phyloP scores from a whole-genome alignment of 306 rosid genomes.

The Vigna reflexopilosa region DNA sequence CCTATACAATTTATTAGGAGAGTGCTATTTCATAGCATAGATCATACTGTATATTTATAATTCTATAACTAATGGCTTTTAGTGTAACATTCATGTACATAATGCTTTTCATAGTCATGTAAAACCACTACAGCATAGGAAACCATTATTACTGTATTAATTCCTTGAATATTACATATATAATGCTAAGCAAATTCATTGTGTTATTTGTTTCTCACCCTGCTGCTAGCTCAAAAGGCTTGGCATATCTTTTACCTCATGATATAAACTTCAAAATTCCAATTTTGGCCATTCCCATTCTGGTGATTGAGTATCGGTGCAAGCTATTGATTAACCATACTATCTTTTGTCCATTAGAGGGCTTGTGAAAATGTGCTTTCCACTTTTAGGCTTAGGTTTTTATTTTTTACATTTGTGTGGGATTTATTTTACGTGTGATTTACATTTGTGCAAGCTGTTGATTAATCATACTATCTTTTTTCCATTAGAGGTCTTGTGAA shows the following conservation, averaged over 20 bases:
- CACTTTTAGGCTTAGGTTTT: conserved; percentile 21
- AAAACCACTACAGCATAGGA: background rate
- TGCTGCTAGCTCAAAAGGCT: background rate
- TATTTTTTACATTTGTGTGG: conserved; percentile 11
- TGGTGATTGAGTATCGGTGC: background rate
- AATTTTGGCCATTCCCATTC: background rate
- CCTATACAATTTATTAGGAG: background rate
- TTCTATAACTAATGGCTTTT: conserved; percentile 9
- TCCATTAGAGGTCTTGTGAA: conserved; percentile 34
- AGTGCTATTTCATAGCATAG: background rate
- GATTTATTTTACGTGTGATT: conserved; percentile 31
- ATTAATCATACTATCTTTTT: conserved; percentile 20
- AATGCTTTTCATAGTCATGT: background rate
- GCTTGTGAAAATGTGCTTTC: conserved; percentile 33
- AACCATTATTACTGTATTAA: conserved; percentile 9
- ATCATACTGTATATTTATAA: background rate
- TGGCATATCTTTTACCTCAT: background rate
- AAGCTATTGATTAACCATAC: conserved; percentile 6
- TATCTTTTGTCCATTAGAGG: conserved; percentile 27
- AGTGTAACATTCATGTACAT: background rate
- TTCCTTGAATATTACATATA: background rate
- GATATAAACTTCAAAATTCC: background rate
- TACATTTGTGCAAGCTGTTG: background rate
- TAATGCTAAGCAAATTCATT: conserved; percentile 6
- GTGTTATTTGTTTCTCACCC: background rate